A percentile compares a stretch with the other conserved stretches of the same genome.
These are phyloP conservation scores for Boletales sp. DNA, from an alignment of 768 basidiomycete genomes.

Conservation along the genomic window DNA sequence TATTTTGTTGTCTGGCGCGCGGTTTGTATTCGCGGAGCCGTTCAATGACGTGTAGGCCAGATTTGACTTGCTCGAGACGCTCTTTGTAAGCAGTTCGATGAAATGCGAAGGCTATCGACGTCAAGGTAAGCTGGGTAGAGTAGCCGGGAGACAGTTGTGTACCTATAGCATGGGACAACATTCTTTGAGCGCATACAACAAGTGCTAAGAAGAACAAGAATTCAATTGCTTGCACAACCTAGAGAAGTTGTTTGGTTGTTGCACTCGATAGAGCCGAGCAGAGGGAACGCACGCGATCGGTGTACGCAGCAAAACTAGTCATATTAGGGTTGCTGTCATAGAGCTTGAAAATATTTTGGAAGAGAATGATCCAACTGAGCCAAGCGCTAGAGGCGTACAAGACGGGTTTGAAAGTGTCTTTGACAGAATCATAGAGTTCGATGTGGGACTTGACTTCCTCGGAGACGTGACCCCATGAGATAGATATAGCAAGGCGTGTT, in stretches of 20 bases:
- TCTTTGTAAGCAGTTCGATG: slow-evolving; percentile 76
- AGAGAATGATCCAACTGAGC: slow-evolving; percentile 75
- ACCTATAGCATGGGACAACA: slow-evolving; percentile 68
- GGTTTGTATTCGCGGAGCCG: slow-evolving; percentile 65
- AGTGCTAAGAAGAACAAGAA: slow-evolving; percentile 76
- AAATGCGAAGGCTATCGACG: slow-evolving; percentile 58
- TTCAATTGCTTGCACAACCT: slow-evolving; percentile 62
- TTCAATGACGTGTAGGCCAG: slow-evolving; percentile 59
- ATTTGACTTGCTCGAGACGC: slow-evolving; percentile 55
- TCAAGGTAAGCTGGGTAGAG: neutral
- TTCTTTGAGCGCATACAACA: slow-evolving; percentile 57
- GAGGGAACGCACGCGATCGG: slow-evolving; percentile 44
- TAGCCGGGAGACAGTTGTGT: neutral
- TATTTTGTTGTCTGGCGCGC: slow-evolving; percentile 27
- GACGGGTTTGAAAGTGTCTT: slow-evolving; percentile 65
- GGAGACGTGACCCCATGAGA: slow-evolving; percentile 73
- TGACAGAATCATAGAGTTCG: slow-evolving; percentile 68
- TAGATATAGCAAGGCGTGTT: slow-evolving; percentile 47
- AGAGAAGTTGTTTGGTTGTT: neutral
- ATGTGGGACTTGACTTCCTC: slow-evolving; percentile 62
- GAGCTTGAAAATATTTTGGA: slow-evolving; percentile 59
- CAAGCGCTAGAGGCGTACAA: slow-evolving; percentile 70
- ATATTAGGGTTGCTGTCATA: slow-evolving; percentile 38
- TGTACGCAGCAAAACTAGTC: slow-evolving; percentile 57
- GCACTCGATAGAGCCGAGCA: neutral